phyloP scores from a whole-genome alignment of 768 basidiomycete genomes.

The Amanita rubescens region DNA sequence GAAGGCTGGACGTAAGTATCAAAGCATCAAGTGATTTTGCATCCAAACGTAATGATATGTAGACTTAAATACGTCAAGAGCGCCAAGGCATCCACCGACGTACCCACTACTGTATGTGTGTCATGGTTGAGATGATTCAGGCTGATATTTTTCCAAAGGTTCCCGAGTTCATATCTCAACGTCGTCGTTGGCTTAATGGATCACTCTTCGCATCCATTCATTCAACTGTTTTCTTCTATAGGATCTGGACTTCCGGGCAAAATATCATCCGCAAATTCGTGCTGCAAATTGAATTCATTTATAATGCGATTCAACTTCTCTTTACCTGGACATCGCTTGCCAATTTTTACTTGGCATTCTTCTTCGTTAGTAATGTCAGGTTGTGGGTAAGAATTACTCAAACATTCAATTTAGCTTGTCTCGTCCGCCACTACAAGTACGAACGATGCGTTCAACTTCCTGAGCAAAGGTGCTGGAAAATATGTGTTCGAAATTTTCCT shows the following conservation, averaged over 20 bases:
- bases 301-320: conserved; percentile 81
- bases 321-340: conserved; percentile 94
- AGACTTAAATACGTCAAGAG: conserved; percentile 87
- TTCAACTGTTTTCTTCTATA: conserved; percentile 82
- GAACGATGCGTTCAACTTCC: conserved; percentile 75
- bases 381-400: not conserved
- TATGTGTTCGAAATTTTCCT: conserved; percentile 73
- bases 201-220: conserved; percentile 92
- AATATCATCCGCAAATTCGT: conserved; percentile 76
- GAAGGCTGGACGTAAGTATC: conserved; percentile 71
- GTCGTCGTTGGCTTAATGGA: conserved; percentile 84
- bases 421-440: conserved; percentile 60
- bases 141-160: conserved; percentile 32
- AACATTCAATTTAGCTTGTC: conserved; percentile 52
- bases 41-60: not conserved
- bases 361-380: conserved; percentile 61
- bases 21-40: conserved; percentile 5
- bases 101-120: conserved; percentile 62
- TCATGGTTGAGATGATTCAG: not conserved
- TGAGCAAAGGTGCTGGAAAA: conserved; percentile 63
- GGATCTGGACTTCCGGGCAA: conserved; percentile 91
- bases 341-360: conserved; percentile 92
- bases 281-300: conserved; percentile 80
- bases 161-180: conserved; percentile 92
- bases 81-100: conserved; percentile 95